Evolutionary conservation across 257 asterid species (phyloP), one percentile per base, ranked within the genome.

Genomic region (Salvia miltiorrhiza): DNA sequence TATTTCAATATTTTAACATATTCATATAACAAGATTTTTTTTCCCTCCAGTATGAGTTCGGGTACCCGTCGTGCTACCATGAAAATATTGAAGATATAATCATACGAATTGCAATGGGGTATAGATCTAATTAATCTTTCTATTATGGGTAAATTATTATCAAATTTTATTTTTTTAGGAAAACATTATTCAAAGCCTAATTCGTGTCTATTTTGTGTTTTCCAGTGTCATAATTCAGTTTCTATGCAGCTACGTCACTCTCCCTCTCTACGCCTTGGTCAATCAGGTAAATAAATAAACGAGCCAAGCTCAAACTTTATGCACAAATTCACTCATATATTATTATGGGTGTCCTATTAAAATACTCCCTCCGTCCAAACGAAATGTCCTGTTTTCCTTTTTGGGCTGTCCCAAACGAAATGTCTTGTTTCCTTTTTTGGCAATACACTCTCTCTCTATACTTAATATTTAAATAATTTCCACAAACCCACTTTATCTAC

Each of bases 171-270:
- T n/a, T n/a, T n/a, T n/a, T n/a, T n/a, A n/a, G n/a, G n/a, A n/a
- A n/a, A n/a, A n/a, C n/a, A 54, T 28, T 54, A 7, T 21, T 1
- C 33, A 26, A 2, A 7, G 1, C 7, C 24, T 48, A 10, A 26
- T 17, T n/a, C 13, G 32, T 21, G 7, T 11, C 16, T 11, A n/a
- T 2, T 59, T 5, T 41, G 23, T 41, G 32, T 9, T 60, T 71
- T 78, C 49, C 84, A 93, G 98, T 69, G 74, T 87, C 30, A 30
- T 93, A 39, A 79, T 83, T 16, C 96, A 90, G 60, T 43, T 85
- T 53, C 73, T 93, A 0, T 93, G 98, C 83, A 90, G 98, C 77
- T 93, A 90, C 65, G 95, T 93, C 13, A 93, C 95, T 4, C 97
- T 93, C 23, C 97, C 98, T 8, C 92, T 90, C 2, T 87, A 90